Percentiles rank a stretch among this genome's conserved stretches.
These are phyloP conservation scores for Pittosporum tobira DNA, from an alignment of 129 eudicot species.

Conservation along the genomic window DNA sequence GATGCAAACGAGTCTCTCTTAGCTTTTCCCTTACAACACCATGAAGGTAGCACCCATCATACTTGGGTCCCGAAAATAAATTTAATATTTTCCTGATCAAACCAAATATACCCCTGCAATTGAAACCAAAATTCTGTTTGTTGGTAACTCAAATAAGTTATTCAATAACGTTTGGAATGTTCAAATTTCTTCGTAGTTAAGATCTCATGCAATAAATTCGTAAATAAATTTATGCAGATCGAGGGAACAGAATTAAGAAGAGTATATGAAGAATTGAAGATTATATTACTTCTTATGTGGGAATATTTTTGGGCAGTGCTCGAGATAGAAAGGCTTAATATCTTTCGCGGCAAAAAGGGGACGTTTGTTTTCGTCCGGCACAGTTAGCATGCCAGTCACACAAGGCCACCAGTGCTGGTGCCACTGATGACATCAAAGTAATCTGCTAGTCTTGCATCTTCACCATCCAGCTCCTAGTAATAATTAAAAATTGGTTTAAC, in stretches of 20 bases:
- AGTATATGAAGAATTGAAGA: no score
- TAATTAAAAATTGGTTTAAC: no score
- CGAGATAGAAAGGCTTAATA: slow-evolving; percentile 34
- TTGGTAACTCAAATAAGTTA: no score
- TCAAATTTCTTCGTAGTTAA: no score
- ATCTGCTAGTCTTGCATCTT: no score
- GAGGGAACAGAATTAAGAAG: no score
- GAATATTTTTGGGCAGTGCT: slow-evolving; percentile 43
- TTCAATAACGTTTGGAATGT: no score
- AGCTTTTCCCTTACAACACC: slow-evolving; percentile 11
- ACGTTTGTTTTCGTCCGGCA: slow-evolving; percentile 35
- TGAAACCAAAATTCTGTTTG: no score
- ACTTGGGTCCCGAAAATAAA: slow-evolving; percentile 27
- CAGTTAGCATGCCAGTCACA: slow-evolving; percentile 46
- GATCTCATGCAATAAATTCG: no score
- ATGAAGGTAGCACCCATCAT: slow-evolving; percentile 44
- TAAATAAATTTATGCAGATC: no score
- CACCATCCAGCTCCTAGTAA: slow-evolving; percentile 43
- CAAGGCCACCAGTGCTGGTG: slow-evolving; percentile 56
- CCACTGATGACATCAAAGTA: slow-evolving; percentile 50
- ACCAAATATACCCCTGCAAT: slow-evolving; percentile 22
- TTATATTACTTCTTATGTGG: slow-evolving; percentile 35
- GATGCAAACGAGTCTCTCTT: neutral
- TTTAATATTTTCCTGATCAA: slow-evolving; percentile 11
- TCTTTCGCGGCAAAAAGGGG: slow-evolving; percentile 56